Percentiles rank a stretch among this genome's conserved stretches.
phyloP scores from a whole-genome alignment of 2,329 filamentous ascomycete species.

The Nemania bipapillata region DNA sequence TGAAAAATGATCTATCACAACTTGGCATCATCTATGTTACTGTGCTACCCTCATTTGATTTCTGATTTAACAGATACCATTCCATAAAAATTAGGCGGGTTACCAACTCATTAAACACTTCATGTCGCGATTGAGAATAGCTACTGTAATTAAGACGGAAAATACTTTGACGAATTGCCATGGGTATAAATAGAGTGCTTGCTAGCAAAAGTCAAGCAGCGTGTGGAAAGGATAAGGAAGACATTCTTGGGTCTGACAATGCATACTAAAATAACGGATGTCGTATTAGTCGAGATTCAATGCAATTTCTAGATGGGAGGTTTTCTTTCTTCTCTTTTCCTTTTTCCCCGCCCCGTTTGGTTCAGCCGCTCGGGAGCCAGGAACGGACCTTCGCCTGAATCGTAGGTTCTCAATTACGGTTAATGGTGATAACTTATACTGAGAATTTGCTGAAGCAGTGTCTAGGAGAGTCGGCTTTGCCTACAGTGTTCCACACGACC shows the following conservation, averaged over 20 bases:
- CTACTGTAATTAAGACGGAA: not conserved
- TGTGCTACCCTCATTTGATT: too few species aligned
- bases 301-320: not conserved
- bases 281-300: not conserved
- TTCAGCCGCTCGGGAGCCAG: slow-evolving; percentile 10
- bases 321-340: not conserved
- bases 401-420: not conserved
- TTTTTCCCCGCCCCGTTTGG: not conserved
- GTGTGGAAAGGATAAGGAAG: not conserved
- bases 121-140: not conserved
- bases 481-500: slow-evolving; percentile 12
- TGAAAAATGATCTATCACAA: slow-evolving; percentile 24
- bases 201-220: not conserved
- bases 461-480: not conserved
- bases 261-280: not conserved
- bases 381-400: slow-evolving; percentile 4
- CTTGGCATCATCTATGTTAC: not conserved
- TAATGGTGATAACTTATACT: not conserved
- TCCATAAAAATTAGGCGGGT: not conserved
- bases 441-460: not conserved
- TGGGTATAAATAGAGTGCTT: not conserved
- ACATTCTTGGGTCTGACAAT: not conserved
- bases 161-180: not conserved
- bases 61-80: too few species aligned
- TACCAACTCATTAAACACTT: too few species aligned